Percentiles rank a stretch among this genome's conserved stretches.
Evolutionary conservation across 2,329 filamentous ascomycete species (phyloP).

Genomic region (Talaromyces sp.): DNA sequence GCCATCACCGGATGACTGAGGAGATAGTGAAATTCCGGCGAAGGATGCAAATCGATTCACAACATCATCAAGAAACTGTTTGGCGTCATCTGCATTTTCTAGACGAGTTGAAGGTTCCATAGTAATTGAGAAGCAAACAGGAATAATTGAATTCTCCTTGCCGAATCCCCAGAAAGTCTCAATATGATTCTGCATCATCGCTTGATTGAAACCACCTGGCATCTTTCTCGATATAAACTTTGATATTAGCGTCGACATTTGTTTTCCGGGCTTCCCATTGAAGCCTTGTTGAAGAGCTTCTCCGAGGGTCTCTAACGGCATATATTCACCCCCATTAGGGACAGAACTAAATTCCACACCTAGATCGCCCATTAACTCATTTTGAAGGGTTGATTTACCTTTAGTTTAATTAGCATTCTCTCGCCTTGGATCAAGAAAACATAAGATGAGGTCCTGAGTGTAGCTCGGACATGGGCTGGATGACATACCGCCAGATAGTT

Average conservation of each 20-base stretch:
- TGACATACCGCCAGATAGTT: constrained; percentile 5
- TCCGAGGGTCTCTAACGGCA: constrained; percentile 88
- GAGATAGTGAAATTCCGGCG: constrained; percentile 64
- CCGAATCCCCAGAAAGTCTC: constrained; percentile 95
- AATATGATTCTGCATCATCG: constrained; percentile 86
- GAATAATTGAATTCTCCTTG: constrained; percentile 83
- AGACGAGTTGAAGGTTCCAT: constrained; percentile 59
- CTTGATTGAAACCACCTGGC: constrained; percentile 99
- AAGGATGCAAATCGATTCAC: constrained; percentile 73
- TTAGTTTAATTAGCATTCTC: not conserved
- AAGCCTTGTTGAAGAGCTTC: constrained; percentile 97
- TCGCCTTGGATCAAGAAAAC: too few relatives aligned
- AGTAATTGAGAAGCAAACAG: constrained; percentile 36
- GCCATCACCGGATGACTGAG: not conserved
- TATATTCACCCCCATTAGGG: constrained; percentile 98
- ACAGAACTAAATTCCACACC: constrained; percentile 98
- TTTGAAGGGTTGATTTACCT: constrained; percentile 98
- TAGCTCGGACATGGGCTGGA: not conserved
- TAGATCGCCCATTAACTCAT: constrained; percentile 95
- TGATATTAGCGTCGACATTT: constrained; percentile 86
- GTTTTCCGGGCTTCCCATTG: constrained; percentile 95
- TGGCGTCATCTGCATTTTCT: constrained; percentile 84
- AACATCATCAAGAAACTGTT: constrained; percentile 84
- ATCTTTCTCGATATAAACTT: constrained; percentile 97
- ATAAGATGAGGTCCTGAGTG: not conserved